Evolutionary conservation across 1,139 yeast genomes (phyloP).

Genomic region (Blastobotrys ciferrii): DNA sequence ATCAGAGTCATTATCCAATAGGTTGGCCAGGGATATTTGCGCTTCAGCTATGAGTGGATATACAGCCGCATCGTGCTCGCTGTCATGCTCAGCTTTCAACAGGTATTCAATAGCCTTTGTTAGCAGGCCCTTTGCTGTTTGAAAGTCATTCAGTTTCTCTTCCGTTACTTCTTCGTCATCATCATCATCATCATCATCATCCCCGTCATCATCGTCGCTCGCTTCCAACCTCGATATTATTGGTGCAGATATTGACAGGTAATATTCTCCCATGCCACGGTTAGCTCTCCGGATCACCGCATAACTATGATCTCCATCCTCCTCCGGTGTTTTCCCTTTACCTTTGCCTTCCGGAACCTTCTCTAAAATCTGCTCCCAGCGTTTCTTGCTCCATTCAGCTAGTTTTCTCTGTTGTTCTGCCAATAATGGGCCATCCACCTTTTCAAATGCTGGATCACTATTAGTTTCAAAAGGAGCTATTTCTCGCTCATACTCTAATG

Average conservation of each 20-base stretch:
- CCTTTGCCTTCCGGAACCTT: constrained; percentile 24
- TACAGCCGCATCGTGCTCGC: constrained; percentile 57
- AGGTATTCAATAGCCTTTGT: constrained; percentile 58
- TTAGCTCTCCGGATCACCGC: constrained; percentile 29
- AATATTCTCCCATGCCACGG: constrained; percentile 36
- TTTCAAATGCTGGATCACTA: constrained; percentile 34
- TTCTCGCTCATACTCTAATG: constrained; percentile 62
- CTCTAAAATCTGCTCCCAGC: constrained; percentile 26
- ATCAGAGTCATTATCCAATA: constrained; percentile 37
- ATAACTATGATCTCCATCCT: constrained; percentile 19
- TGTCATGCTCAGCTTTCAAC: constrained; percentile 57
- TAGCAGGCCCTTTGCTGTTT: constrained; percentile 50
- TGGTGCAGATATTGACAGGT: constrained; percentile 38
- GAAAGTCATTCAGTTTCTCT: constrained; percentile 42
- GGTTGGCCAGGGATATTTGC: constrained; percentile 71
- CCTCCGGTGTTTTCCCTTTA: constrained; percentile 21
- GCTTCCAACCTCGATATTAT: constrained; percentile 33
- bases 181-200: constrained; percentile 26
- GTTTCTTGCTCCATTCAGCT: constrained; percentile 26
- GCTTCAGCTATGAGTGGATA: constrained; percentile 88
- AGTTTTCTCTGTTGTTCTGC: constrained; percentile 16
- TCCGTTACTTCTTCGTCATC: constrained; percentile 42
- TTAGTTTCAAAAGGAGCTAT: constrained; percentile 45
- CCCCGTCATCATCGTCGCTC: constrained; percentile 29
- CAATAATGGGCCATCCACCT: constrained; percentile 32